These are phyloP conservation scores for Pythium sukuiense DNA, from an alignment of 352 stramenopile species.

Conservation along the genomic window DNA sequence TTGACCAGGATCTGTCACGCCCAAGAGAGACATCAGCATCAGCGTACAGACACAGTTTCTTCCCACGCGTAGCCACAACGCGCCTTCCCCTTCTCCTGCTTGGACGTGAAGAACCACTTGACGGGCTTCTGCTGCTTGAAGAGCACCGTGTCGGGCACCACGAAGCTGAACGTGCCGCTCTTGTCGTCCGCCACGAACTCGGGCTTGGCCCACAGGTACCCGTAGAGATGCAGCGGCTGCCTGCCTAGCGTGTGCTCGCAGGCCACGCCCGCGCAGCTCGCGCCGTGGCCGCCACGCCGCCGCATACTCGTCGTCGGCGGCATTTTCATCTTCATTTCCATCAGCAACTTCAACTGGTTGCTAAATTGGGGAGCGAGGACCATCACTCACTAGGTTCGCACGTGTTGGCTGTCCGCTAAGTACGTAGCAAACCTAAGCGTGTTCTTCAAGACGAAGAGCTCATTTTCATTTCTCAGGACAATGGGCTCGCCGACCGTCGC, in stretches of 20 bases:
- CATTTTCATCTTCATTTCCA: background rate
- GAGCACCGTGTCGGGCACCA: constrained; percentile 66
- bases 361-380: background rate
- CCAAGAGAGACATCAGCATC: background rate
- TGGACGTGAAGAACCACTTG: constrained; percentile 76
- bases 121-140: constrained; percentile 70
- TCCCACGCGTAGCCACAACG: background rate
- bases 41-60: background rate
- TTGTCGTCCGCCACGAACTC: constrained; percentile 26
- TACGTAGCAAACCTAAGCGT: background rate
- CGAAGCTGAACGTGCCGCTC: constrained; percentile 39
- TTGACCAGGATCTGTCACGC: constrained; percentile 58
- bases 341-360: constrained; percentile 5
- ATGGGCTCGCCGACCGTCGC: constrained; percentile 37
- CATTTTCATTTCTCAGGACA: background rate
- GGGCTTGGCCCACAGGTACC: constrained; percentile 57
- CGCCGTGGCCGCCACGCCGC: constrained; percentile 20
- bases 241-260: constrained; percentile 64
- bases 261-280: constrained; percentile 57
- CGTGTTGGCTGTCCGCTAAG: background rate
- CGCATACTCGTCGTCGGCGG: constrained; percentile 1
- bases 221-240: constrained; percentile 63
- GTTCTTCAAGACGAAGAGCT: constrained; percentile 21
- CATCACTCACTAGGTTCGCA: constrained; percentile 7
- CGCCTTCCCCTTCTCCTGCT: constrained; percentile 67